Base-by-base conservation (phyloP, 2,329 filamentous ascomycete species). In the Penicillium sp. region DNA sequence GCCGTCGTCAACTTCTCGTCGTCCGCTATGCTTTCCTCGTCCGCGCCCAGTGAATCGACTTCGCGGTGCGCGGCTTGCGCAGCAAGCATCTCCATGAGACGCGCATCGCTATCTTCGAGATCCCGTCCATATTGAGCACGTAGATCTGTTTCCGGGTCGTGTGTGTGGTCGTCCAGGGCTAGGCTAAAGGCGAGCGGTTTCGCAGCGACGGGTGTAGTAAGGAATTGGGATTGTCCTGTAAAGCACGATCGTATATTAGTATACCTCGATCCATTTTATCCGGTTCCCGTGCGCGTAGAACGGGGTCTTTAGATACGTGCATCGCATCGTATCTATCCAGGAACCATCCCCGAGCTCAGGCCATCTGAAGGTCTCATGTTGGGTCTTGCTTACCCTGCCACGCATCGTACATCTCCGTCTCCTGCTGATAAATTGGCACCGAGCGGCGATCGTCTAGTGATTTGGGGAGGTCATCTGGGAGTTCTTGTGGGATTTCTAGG, bases 371-470 rank as follows among this genome's bases (percentile, higher is more conserved):
- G 31, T 40, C 14, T 37, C 22, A 23, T 40, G 11, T n/a, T 18
- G 27, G n/a, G 18, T 12, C 14, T 22, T 22, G 40, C 41, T 35
- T 73, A 88, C 93, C 93, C 87, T 97, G 92, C 94, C 94, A 99
- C 65, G 91, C 94, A 82, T 99, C 94, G 74, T 97, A 99, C 79
- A 97, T 91, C 80, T 97, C 94, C 40, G 92, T 96, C 80, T 97
- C 94, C 53, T 87, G 83, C 53, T 87, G 83, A 59, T 87, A 85
- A 45, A 79, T 81, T 4, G 86, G 83, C 31, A 89, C 83, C 67
- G 82, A 82, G 65, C 87, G 85, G 57, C 94, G 86, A 78, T 99
- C 94, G 73, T 99, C 89, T 53, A 99, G 84, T 12, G 92, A 96
- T 63, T 85, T 94, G 11, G 94, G 94, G 33, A 99, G 84, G 75